Percentiles rank a stretch among this genome's conserved stretches.
These are phyloP conservation scores for Fusarium heterosporum DNA, from an alignment of 2,329 filamentous ascomycete genomes.

Conservation along the genomic window DNA sequence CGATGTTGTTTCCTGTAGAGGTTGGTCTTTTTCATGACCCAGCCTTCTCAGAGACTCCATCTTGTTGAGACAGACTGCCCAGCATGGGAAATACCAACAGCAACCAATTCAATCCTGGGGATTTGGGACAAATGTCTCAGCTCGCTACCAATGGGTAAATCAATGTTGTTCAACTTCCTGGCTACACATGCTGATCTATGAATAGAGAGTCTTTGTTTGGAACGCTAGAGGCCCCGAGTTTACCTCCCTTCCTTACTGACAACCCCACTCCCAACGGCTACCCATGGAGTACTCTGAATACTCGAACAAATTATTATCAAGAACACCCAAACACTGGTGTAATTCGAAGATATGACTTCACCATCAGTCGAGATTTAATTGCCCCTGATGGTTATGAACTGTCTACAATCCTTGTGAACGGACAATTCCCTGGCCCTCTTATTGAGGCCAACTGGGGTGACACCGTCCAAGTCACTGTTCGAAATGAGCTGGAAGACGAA, in stretches of 20 bases:
- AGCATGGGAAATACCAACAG: slow-evolving; percentile 43
- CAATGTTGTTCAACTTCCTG: not conserved
- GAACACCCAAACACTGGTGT: slow-evolving; percentile 64
- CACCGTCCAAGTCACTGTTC: slow-evolving; percentile 72
- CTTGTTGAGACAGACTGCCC: slow-evolving; percentile 4
- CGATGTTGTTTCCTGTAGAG: slow-evolving; percentile 6
- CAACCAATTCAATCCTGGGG: slow-evolving; percentile 26
- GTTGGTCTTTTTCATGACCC: not conserved
- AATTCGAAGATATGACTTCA: slow-evolving; percentile 66
- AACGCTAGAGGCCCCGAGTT: slow-evolving; percentile 52
- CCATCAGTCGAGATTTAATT: slow-evolving; percentile 61
- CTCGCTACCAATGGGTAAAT: slow-evolving; percentile 42
- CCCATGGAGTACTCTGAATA: slow-evolving; percentile 63
- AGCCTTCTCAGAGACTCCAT: slow-evolving; percentile 10
- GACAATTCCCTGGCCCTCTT: slow-evolving; percentile 73
- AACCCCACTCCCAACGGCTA: slow-evolving; percentile 62
- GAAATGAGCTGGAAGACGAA: slow-evolving; percentile 73
- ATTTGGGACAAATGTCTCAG: slow-evolving; percentile 37
- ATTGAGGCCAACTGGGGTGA: slow-evolving; percentile 75
- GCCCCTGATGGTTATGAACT: slow-evolving; percentile 68
- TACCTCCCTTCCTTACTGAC: slow-evolving; percentile 60
- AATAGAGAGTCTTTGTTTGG: slow-evolving; percentile 56
- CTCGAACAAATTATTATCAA: slow-evolving; percentile 63
- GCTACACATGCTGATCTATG: slow-evolving; percentile 14
- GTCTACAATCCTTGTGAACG: slow-evolving; percentile 71